These are phyloP conservation scores for Chaetomidium leptoderma DNA, from an alignment of 495 filamentous ascomycete genomes.

Conservation along the genomic window DNA sequence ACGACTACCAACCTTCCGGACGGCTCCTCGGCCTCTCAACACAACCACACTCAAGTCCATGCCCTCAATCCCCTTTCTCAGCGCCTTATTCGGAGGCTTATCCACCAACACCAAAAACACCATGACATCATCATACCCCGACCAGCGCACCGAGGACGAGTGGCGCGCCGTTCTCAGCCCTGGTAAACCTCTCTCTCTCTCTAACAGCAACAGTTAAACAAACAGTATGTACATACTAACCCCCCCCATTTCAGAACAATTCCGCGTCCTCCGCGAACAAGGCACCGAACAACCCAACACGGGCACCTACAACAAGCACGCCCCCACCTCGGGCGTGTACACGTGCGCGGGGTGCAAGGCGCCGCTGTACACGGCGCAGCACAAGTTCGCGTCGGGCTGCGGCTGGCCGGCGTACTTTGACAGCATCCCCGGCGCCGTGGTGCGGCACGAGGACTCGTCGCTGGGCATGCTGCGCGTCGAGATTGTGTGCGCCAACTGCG, in stretches of 20 bases:
- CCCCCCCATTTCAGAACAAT: constrained; percentile 63
- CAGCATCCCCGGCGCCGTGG: constrained; percentile 83
- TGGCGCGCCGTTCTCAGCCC: constrained; percentile 81
- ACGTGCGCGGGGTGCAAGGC: constrained; percentile 79
- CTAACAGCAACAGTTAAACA: constrained; percentile 4
- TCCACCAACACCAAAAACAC: constrained; percentile 47
- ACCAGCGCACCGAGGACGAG: constrained; percentile 73
- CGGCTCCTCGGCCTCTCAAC: constrained; percentile 6
- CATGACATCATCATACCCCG: constrained; percentile 55
- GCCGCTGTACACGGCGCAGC: constrained; percentile 81
- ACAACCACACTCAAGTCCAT: constrained; percentile 47
- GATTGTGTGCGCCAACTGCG: constrained; percentile 90
- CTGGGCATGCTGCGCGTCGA: constrained; percentile 86
- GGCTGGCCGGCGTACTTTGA: constrained; percentile 99
- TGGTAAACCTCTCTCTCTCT: constrained; percentile 31
- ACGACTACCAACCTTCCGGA: constrained; percentile 24
- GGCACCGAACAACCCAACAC: constrained; percentile 79
- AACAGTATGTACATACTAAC: not conserved
- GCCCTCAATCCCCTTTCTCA: constrained; percentile 70
- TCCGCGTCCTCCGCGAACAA: constrained; percentile 83
- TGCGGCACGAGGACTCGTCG: constrained; percentile 65
- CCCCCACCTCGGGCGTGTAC: constrained; percentile 69
- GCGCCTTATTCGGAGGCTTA: constrained; percentile 69
- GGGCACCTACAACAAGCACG: constrained; percentile 84
- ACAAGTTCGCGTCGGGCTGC: constrained; percentile 95